Base-by-base conservation (phyloP, 257 asterid species). In the Scutellaria baicalensis region DNA sequence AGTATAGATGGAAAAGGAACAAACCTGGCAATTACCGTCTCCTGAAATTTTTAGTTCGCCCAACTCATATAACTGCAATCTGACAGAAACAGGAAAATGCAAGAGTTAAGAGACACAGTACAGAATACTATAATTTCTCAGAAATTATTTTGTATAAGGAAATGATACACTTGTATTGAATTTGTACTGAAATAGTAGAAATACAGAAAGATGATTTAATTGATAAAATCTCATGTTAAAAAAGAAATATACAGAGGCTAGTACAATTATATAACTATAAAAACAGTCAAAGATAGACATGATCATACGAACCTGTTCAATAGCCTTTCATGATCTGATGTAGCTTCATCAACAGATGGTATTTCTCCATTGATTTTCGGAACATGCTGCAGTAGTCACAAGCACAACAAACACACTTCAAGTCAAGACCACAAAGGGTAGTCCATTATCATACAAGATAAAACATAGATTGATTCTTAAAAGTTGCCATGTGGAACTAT, bases 21-120 rank as follows among this genome's bases (percentile, higher is more conserved):
- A 54, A 69, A 92, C 97, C 97, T 92, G 97, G 64, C 97, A 91
- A 72, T 91, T 91, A 59, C 97, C 96, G 73, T 89, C 97, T 79
- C 97, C 97, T 17, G 86, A 74, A 54, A 91, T 84, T 79, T 91
- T 85, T 17, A 81, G 84, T 83, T 91, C 97, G 36, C 75, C 87
- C 58, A 91, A 78, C 49, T 91, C 95, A 61, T 91, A 91, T 69
- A 91, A 70, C 78, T 84, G 82, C 81, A 91, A 81, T 74, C 97
- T 92, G 84, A 51, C 21, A 54, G 36, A 52, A 21, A 64, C 39
- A 59, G 38, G 4, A 39, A 42, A 74, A 69, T 23, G 40, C 12
- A 55, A 36, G 17, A 48, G 73, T 73, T 33, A 66, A 40, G 12
- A 4, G 57, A 48, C 45, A 35, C 3, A 7, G n/a, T 47, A 14